These are phyloP conservation scores for Allium fistulosum DNA, from an alignment of 106 monocot genomes.

Conservation along the genomic window DNA sequence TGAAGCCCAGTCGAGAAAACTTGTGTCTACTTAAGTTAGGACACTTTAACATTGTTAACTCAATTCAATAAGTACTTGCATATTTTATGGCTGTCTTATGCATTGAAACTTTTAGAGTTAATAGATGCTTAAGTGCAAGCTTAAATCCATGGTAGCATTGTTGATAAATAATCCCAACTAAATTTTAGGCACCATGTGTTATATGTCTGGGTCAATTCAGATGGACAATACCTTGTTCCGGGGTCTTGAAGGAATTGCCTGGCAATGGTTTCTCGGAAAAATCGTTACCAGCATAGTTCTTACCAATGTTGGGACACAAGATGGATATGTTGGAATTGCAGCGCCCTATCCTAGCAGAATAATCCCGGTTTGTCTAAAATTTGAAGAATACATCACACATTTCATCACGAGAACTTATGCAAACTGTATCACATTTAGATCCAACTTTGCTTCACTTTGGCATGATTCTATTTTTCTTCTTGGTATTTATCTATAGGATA, in stretches of 20 bases:
- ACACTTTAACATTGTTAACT: too few species aligned
- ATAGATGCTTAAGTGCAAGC: background rate
- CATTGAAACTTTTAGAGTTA: too few species aligned
- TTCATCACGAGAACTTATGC: too few species aligned
- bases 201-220: constrained; percentile 81
- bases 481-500: too few species aligned
- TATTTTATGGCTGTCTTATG: too few species aligned
- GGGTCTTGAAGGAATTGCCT: constrained; percentile 70
- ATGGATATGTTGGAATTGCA: constrained; percentile 92
- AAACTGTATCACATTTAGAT: too few species aligned
- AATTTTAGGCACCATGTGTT: constrained; percentile 76
- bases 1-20: too few species aligned
- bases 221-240: constrained; percentile 69
- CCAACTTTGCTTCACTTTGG: too few species aligned
- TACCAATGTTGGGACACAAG: constrained; percentile 53
- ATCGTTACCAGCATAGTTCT: constrained; percentile 52
- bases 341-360: constrained; percentile 78
- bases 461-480: too few species aligned
- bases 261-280: constrained; percentile 95
- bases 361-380: constrained; percentile 57
- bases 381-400: background rate
- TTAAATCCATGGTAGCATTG: background rate
- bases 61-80: too few species aligned
- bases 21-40: too few species aligned
- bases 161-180: background rate